These are phyloP conservation scores for Fistulinella prunicolor DNA, from an alignment of 768 basidiomycete genomes.

Conservation along the genomic window DNA sequence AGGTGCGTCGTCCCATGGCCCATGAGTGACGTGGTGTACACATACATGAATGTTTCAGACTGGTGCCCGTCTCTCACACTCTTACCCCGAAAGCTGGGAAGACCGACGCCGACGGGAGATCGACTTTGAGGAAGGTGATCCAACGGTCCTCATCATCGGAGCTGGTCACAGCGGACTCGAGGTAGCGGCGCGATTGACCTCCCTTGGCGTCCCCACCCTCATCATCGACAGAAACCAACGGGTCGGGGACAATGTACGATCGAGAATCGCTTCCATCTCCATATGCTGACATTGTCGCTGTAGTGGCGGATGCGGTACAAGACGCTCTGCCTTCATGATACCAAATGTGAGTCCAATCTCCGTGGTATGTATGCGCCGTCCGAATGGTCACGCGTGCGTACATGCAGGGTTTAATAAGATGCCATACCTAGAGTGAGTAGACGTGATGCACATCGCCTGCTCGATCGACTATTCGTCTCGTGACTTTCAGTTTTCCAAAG, in stretches of 20 bases:
- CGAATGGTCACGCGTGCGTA: background rate
- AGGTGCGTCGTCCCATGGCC: constrained; percentile 17
- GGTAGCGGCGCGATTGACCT: constrained; percentile 58
- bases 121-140: constrained; percentile 45
- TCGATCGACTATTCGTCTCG: background rate
- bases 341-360: constrained; percentile 43
- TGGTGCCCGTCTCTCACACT: constrained; percentile 31
- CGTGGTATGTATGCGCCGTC: constrained; percentile 2
- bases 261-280: background rate
- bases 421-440: constrained; percentile 50
- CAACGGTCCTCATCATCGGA: constrained; percentile 60
- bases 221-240: constrained; percentile 50
- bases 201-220: constrained; percentile 50
- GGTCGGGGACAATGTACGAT: constrained; percentile 45
- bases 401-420: constrained; percentile 48
- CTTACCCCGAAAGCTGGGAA: constrained; percentile 52
- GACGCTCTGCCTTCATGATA: constrained; percentile 50
- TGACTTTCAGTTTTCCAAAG: constrained; percentile 43
- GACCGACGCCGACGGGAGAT: constrained; percentile 38
- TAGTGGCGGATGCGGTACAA: constrained; percentile 58
- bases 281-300: constrained; percentile 3
- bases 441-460: background rate
- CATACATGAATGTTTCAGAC: constrained; percentile 5
- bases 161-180: constrained; percentile 66
- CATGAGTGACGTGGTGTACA: background rate